phyloP scores from a whole-genome alignment of 257 asterid genomes.

The Nicotiana tabacum region DNA sequence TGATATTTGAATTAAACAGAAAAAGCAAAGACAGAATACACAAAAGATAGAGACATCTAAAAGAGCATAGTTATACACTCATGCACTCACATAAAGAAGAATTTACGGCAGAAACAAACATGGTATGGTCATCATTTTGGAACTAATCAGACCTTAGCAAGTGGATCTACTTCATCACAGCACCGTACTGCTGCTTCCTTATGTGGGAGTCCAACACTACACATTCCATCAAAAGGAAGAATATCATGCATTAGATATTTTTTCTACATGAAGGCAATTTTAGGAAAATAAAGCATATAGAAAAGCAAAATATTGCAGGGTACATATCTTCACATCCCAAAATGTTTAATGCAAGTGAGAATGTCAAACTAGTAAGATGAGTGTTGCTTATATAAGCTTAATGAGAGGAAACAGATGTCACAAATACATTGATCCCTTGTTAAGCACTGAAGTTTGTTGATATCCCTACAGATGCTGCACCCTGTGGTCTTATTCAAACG shows the following conservation, averaged over 20 bases:
- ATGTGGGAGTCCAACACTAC: slow-evolving; percentile 71
- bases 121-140: background rate
- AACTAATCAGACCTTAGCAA: slow-evolving; percentile 49
- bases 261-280: background rate
- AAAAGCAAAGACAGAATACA: background rate
- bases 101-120: background rate
- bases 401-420: background rate
- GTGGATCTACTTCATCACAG: slow-evolving; percentile 69
- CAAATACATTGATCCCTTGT: background rate
- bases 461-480: background rate
- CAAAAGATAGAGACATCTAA: background rate
- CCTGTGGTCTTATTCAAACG: background rate
- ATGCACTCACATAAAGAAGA: background rate
- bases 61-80: background rate
- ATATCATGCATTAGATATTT: background rate
- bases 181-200: slow-evolving; percentile 61
- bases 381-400: background rate
- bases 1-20: background rate
- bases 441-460: background rate
- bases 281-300: background rate
- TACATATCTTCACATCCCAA: background rate
- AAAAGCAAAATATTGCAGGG: background rate
- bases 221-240: slow-evolving; percentile 17
- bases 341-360: background rate
- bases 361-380: background rate